These are phyloP conservation scores for Kalmusia sp. DNA, from an alignment of 2,329 filamentous ascomycete species.

Conservation along the genomic window DNA sequence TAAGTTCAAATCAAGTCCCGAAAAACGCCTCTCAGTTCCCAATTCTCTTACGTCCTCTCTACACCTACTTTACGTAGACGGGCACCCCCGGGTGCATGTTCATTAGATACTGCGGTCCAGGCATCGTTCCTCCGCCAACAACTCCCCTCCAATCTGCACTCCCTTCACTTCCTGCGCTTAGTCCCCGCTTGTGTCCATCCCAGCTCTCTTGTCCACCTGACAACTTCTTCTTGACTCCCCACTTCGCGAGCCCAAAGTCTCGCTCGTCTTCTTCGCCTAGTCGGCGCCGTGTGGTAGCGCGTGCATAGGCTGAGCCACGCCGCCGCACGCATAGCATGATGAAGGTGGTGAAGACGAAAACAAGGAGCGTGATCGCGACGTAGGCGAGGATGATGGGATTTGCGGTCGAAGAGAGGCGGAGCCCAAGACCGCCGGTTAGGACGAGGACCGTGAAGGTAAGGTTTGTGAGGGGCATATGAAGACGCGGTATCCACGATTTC, in stretches of 20 bases:
- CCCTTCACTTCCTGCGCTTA: slow-evolving; percentile 11
- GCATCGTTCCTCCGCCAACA: slow-evolving; percentile 43
- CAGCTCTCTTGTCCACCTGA: slow-evolving; percentile 10
- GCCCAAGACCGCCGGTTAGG: slow-evolving; percentile 42
- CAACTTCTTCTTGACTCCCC: slow-evolving; percentile 21
- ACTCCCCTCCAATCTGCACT: slow-evolving; percentile 7
- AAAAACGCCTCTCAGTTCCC: background rate
- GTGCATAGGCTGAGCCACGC: slow-evolving; percentile 33
- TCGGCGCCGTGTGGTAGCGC: slow-evolving; percentile 16
- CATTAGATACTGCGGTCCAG: slow-evolving; percentile 44
- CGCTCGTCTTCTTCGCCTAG: slow-evolving; percentile 29
- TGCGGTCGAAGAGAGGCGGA: slow-evolving; percentile 32
- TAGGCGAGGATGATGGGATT: slow-evolving; percentile 36
- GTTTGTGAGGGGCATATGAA: slow-evolving; percentile 53
- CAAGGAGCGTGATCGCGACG: slow-evolving; percentile 30
- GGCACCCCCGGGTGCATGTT: slow-evolving; percentile 49
- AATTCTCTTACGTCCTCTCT: background rate
- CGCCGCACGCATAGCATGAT: slow-evolving; percentile 34
- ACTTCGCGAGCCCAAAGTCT: slow-evolving; percentile 28
- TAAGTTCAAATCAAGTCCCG: background rate
- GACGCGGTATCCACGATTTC: slow-evolving; percentile 43
- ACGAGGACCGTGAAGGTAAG: slow-evolving; percentile 33
- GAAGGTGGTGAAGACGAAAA: slow-evolving; percentile 28
- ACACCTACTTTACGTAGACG: slow-evolving; percentile 25
- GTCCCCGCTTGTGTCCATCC: slow-evolving; percentile 1